Evolutionary conservation across 2,329 filamentous ascomycete genomes (phyloP).

Genomic region (Fusarium dimerum): DNA sequence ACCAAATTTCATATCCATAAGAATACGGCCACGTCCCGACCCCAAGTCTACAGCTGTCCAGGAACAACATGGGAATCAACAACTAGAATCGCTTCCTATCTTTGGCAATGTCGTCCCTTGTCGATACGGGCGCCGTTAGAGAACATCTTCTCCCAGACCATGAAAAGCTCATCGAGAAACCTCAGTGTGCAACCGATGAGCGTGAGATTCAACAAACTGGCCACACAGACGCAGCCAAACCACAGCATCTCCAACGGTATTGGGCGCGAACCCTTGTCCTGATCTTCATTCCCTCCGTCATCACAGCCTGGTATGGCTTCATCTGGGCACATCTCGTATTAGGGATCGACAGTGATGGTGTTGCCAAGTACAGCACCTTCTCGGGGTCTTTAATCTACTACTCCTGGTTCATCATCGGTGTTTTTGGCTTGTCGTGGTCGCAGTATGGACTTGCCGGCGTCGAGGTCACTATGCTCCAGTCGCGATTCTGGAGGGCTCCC

Average conservation of each 20-base stretch:
- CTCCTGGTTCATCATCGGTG: constrained; percentile 20
- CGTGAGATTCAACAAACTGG: background rate
- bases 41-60: background rate
- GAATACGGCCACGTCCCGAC: background rate
- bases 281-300: constrained; percentile 3
- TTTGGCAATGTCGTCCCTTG: background rate
- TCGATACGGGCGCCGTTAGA: background rate
- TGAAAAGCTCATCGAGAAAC: background rate
- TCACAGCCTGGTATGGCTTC: constrained; percentile 6
- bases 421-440: constrained; percentile 17
- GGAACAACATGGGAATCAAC: background rate
- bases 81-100: background rate
- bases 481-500: background rate
- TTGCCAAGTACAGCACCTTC: constrained; percentile 7
- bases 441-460: constrained; percentile 13
- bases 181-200: background rate
- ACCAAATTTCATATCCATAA: background rate
- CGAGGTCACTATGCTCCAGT: constrained; percentile 13
- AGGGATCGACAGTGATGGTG: background rate
- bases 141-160: background rate
- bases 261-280: constrained; percentile 5
- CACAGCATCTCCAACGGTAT: background rate
- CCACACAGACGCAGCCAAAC: background rate
- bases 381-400: constrained; percentile 10
- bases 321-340: constrained; percentile 5